Conservation (phyloP, 139 green algal species). For the Tetraselmis striata region DNA sequence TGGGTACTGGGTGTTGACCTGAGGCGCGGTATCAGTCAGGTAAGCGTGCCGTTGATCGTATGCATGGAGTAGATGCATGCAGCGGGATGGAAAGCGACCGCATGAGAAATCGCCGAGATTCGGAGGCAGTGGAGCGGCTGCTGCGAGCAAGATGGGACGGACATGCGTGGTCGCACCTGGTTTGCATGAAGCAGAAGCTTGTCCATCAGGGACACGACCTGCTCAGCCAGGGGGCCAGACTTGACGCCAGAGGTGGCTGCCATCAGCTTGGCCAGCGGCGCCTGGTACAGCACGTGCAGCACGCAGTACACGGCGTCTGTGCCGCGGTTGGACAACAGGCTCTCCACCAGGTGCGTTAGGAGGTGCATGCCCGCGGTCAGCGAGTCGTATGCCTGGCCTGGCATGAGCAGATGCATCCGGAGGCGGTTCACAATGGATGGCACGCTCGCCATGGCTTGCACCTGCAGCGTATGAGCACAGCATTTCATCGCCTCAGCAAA, state of each 20-base stretch:
- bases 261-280: background rate
- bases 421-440: background rate
- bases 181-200: background rate
- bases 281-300: background rate
- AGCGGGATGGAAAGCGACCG: no score
- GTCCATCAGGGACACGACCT: background rate
- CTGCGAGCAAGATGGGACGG: no score
- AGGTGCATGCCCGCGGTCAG: background rate
- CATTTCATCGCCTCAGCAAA: no score
- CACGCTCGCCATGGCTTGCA: background rate
- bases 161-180: background rate
- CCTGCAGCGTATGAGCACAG: no score
- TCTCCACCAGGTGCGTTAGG: background rate
- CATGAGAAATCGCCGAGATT: no score
- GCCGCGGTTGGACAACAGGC: background rate
- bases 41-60: no score
- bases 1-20: background rate
- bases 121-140: no score
- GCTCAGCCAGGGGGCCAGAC: background rate
- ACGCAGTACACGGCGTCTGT: background rate
- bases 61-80: no score
- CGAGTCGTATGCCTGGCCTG: background rate
- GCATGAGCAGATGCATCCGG: background rate
- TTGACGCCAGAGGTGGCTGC: background rate
- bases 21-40: no score